A percentile compares a stretch with the other conserved stretches of the same genome.
Conservation (phyloP, 2,329 filamentous ascomycete genomes). For the Colletotrichum cuscutae region DNA sequence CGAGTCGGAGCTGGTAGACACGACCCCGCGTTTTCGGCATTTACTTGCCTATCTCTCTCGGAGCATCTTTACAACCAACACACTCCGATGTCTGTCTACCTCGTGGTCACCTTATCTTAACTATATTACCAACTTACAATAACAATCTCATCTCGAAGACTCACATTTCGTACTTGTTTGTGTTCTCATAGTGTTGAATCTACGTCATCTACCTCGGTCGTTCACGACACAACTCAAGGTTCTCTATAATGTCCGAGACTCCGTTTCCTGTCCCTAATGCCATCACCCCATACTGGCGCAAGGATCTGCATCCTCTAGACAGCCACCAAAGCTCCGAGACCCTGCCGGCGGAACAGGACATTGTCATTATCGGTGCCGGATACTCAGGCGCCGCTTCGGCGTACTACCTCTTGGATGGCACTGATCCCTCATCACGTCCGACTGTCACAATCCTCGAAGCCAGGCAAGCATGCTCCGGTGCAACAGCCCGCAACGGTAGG, state of each 20-base stretch:
- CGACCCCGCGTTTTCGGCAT: constrained; percentile 14
- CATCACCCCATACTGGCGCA: constrained; percentile 27
- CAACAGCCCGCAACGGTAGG: constrained; percentile 32
- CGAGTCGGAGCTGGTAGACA: constrained; percentile 13
- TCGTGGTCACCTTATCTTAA: neutral
- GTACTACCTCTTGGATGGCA: constrained; percentile 11
- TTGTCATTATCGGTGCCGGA: constrained; percentile 34
- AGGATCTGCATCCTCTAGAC: constrained; percentile 27
- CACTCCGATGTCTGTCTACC: neutral
- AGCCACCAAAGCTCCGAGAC: constrained; percentile 26
- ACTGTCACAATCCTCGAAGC: constrained; percentile 33
- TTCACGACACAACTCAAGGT: neutral
- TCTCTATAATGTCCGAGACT: neutral
- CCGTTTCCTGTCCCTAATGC: constrained; percentile 20
- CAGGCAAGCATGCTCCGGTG: constrained; percentile 32
- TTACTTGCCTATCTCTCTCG: neutral
- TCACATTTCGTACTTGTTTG: neutral
- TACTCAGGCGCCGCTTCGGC: constrained; percentile 28
- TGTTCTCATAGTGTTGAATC: neutral
- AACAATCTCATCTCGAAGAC: neutral
- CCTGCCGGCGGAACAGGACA: constrained; percentile 26
- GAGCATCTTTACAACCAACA: neutral
- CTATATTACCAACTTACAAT: no score
- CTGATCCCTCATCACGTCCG: neutral
- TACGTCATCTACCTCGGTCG: neutral